Base-by-base conservation (phyloP, 495 filamentous ascomycete species). In the Lasiosphaeriaceae sp. region DNA sequence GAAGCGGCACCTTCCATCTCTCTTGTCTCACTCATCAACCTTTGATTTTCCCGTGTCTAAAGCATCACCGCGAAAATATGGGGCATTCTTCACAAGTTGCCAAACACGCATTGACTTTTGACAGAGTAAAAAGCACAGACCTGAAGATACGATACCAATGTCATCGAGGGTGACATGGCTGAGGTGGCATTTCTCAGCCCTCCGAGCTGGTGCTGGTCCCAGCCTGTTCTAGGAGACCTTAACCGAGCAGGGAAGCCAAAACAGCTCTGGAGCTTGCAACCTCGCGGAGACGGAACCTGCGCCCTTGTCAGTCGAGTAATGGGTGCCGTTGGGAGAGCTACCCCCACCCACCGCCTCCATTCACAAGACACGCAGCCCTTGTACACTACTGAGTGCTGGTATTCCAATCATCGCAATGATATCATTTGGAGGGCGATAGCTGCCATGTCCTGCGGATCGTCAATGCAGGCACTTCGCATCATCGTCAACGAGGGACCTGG, bases 371-470 rank as follows among this genome's bases (percentile, higher is more conserved):
- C 26, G 26, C 26, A 31, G 26, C 26, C 26, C 26, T 31, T 31
- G 35, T 4, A n/a, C n/a, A 54, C 43, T 26, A 50, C 22, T 7
- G 29, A 41, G 29, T 20, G 24, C 4, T n/a, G n/a, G 24, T 19
- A 7, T 48, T 29, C n/a, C 14, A 34, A 57, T 57, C 58, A 50
- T 49, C 58, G 14, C 50, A 44, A 61, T 57, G 58, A 61, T 56
- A 61, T 61, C 58, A 61, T 57, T 23, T 29, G 6, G 45, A 34
- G 12, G 24, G 39, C 14, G 39, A n/a, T 1, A n/a, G 39, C 39
- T 43, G 39, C 39, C 16, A 12, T 17, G n/a, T 17, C 26, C 14
- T 4, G 39, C 16, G 39, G 39, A 43, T 43, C 39, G 39, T n/a
- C 39, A 7, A 43, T 43, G 39, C 39, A 43, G 39, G 39, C 14